Evolutionary conservation across 129 eudicot species (phyloP).

Genomic region (Lactuca sativa): DNA sequence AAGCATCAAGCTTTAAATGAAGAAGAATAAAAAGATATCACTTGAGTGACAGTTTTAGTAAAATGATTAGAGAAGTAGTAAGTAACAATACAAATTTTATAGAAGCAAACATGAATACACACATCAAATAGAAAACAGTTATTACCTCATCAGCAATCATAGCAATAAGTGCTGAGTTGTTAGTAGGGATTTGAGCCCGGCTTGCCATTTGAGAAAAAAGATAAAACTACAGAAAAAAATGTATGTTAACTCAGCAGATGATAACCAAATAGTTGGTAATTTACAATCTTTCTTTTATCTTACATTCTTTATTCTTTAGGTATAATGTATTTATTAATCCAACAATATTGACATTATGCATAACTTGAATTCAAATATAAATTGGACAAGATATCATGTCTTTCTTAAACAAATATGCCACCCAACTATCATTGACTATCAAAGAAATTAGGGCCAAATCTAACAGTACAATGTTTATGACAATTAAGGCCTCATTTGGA

Average conservation of each 20-base stretch:
- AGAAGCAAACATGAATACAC: neutral
- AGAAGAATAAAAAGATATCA: conserved; percentile 1
- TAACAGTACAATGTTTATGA: neutral
- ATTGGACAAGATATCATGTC: conserved; percentile 5
- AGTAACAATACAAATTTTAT: neutral
- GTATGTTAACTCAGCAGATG: conserved; percentile 4
- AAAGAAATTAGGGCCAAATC: neutral
- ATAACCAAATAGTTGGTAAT: neutral
- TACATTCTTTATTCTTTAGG: neutral
- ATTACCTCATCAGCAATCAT: conserved; percentile 90
- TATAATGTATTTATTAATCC: neutral
- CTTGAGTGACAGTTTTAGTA: neutral
- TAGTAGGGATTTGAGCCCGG: conserved; percentile 52
- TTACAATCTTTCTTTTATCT: neutral
- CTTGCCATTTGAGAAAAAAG: conserved; percentile 46
- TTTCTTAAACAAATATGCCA: conserved; percentile 6
- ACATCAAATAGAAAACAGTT: neutral
- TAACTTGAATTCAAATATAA: neutral
- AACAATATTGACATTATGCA: neutral
- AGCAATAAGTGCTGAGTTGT: conserved; percentile 71
- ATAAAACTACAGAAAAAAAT: conserved; percentile 22
- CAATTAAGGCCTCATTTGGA: neutral
- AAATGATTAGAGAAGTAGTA: conserved; percentile 11
- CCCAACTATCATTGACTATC: neutral
- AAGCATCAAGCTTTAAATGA: neutral